A percentile compares a stretch with the other conserved stretches of the same genome.
These are phyloP conservation scores for Adiantum capillusveneris DNA, from an alignment of 75 land plant species.

Conservation along the genomic window DNA sequence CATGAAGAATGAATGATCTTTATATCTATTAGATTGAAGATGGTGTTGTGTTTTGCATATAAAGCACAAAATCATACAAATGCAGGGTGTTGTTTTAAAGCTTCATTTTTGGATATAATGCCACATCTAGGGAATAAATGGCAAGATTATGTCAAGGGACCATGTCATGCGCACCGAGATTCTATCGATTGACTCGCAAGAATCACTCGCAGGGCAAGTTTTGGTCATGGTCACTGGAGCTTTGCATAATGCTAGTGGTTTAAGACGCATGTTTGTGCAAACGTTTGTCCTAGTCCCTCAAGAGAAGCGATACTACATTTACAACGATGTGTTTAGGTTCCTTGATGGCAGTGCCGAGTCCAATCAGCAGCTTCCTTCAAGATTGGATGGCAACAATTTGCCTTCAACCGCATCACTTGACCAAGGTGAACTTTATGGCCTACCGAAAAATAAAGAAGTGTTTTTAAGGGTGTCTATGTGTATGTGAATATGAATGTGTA, in stretches of 20 bases:
- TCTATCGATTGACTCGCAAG: conserved; percentile 59
- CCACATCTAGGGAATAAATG: conserved; percentile 76
- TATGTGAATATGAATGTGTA: too few species aligned
- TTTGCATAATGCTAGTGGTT: conserved; percentile 31
- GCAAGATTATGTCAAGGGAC: conserved; percentile 44
- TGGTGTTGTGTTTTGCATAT: too few species aligned
- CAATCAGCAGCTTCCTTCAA: conserved; percentile 11
- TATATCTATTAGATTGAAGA: too few species aligned
- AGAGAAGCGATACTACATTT: conserved; percentile 71
- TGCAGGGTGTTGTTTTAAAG: too few species aligned
- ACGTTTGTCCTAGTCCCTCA: conserved; percentile 82
- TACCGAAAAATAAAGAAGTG: too few species aligned
- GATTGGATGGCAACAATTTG: too few species aligned
- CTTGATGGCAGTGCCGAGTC: conserved; percentile 47
- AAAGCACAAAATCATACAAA: too few species aligned
- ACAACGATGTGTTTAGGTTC: conserved; percentile 64
- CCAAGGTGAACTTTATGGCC: too few species aligned
- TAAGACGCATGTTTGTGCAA: conserved; percentile 55
- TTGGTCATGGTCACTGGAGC: conserved; percentile 67
- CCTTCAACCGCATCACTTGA: too few species aligned
- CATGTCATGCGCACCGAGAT: conserved; percentile 40
- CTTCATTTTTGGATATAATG: too few species aligned
- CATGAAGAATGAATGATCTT: too few species aligned
- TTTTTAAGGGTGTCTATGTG: too few species aligned
- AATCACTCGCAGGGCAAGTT: conserved; percentile 61